Evolutionary conservation across 1,139 yeast genomes (phyloP).

Genomic region (Kurtzmaniella quercitrusa): DNA sequence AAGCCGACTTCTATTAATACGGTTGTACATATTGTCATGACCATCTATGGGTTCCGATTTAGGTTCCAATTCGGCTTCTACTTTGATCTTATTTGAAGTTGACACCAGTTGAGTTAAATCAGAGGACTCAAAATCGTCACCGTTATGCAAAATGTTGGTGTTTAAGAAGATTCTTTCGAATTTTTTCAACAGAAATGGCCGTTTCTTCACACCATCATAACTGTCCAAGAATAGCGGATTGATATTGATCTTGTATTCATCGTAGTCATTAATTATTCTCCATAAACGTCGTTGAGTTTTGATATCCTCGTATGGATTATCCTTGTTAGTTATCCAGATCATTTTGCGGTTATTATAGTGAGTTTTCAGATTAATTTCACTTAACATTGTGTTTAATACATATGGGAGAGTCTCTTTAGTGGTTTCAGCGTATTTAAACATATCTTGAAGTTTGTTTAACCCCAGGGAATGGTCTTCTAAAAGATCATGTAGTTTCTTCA

Average conservation of each 20-base stretch:
- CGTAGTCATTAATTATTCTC: constrained; percentile 58
- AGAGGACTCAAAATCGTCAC: constrained; percentile 9
- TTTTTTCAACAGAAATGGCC: constrained; percentile 44
- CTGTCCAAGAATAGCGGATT: constrained; percentile 60
- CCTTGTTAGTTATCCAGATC: constrained; percentile 42
- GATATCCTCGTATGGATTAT: constrained; percentile 28
- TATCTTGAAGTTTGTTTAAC: constrained; percentile 13
- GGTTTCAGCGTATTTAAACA: constrained; percentile 22
- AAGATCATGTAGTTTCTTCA: constrained; percentile 34
- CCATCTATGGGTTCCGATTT: constrained; percentile 3
- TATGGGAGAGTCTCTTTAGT: constrained; percentile 31
- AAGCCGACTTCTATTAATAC: constrained; percentile 4
- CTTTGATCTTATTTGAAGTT: too few species aligned
- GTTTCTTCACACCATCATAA: constrained; percentile 10
- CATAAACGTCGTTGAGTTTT: constrained; percentile 40
- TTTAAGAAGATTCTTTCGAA: constrained; percentile 56
- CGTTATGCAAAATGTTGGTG: constrained; percentile 21
- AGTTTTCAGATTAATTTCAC: constrained; percentile 27
- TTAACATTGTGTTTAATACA: constrained; percentile 29
- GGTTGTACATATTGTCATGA: background rate
- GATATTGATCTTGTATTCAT: constrained; percentile 47
- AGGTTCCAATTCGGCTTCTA: constrained; percentile 10
- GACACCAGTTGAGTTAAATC: too few species aligned
- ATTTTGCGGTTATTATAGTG: constrained; percentile 33
- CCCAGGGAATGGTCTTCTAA: constrained; percentile 25